Base-by-base conservation (phyloP, 108 stramenopile genomes). In the Nitzschia palea region DNA sequence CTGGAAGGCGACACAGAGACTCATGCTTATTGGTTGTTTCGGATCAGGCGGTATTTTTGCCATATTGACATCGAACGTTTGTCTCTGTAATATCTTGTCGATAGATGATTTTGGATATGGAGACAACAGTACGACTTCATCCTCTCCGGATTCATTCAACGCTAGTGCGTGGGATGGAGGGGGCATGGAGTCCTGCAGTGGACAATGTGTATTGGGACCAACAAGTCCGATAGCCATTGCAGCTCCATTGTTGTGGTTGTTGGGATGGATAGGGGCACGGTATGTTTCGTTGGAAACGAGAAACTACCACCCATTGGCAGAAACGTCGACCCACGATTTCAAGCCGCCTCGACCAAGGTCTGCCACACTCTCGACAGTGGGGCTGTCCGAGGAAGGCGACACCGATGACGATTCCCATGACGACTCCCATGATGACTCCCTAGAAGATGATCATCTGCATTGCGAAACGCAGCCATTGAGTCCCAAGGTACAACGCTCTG, bases 101-200 rank as follows among this genome's bases (percentile, higher is more conserved):
- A 23, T 44, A 35, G 73, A 67, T 54, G 40, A 59, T 12, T 27
- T 71, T 37, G 62, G n/a, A n/a, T n/a, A n/a, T n/a, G n/a, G n/a
- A n/a, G n/a, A n/a, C n/a, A n/a, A n/a, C n/a, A n/a, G n/a, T n/a
- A n/a, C n/a, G n/a, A n/a, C n/a, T n/a, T n/a, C n/a, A n/a, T n/a
- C n/a, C n/a, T n/a, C n/a, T n/a, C n/a, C n/a, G n/a, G n/a, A n/a
- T n/a, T n/a, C n/a, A n/a, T n/a, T n/a, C n/a, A n/a, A n/a, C n/a
- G n/a, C n/a, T n/a, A n/a, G n/a, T n/a, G n/a, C n/a, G n/a, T n/a
- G n/a, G n/a, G n/a, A n/a, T n/a, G n/a, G n/a, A n/a, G n/a, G n/a
- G n/a, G n/a, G n/a, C n/a, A n/a, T n/a, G n/a, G n/a, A n/a, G n/a
- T n/a, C n/a, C 37, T 74, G 73, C 47, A 61, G 56, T 34, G 53